Evolutionary conservation across 441 rosid species (phyloP).

Genomic region (Euphorbia schlechtendalii): DNA sequence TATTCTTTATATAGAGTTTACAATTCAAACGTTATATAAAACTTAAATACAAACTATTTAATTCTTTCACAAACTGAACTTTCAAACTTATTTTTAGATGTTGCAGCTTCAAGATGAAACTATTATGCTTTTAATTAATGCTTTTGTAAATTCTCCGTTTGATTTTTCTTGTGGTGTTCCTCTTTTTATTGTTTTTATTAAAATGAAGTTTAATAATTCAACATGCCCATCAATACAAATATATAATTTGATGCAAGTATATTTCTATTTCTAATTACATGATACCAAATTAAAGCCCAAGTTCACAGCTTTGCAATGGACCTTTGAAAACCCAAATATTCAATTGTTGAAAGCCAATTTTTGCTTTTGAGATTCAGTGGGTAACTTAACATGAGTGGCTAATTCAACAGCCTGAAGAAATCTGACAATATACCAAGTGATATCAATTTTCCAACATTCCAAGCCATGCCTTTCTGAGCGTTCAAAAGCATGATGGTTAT

Average conservation of each 20-base stretch:
- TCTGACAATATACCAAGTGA: constrained; percentile 71
- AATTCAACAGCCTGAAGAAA: constrained; percentile 60
- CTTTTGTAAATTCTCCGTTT: no score
- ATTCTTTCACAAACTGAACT: no score
- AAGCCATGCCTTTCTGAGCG: constrained; percentile 75
- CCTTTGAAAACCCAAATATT: not conserved
- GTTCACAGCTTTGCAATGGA: not conserved
- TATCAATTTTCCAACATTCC: constrained; percentile 83
- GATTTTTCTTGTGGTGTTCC: no score
- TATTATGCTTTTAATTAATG: no score
- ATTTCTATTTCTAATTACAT: not conserved
- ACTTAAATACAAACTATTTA: no score
- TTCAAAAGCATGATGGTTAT: constrained; percentile 25
- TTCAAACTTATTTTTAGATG: no score
- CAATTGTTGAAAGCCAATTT: constrained; percentile 41
- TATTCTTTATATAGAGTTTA: no score
- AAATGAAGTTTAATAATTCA: no score
- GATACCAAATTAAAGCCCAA: not conserved
- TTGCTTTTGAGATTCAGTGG: constrained; percentile 47
- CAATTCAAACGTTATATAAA: no score
- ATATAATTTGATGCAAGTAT: not conserved
- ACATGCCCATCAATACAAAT: no score
- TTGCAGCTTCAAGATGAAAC: no score
- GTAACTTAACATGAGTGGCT: constrained; percentile 73
- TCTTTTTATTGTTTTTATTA: no score